Conservation (phyloP, 495 filamentous ascomycete genomes). For the Penicillium diatomitis region DNA sequence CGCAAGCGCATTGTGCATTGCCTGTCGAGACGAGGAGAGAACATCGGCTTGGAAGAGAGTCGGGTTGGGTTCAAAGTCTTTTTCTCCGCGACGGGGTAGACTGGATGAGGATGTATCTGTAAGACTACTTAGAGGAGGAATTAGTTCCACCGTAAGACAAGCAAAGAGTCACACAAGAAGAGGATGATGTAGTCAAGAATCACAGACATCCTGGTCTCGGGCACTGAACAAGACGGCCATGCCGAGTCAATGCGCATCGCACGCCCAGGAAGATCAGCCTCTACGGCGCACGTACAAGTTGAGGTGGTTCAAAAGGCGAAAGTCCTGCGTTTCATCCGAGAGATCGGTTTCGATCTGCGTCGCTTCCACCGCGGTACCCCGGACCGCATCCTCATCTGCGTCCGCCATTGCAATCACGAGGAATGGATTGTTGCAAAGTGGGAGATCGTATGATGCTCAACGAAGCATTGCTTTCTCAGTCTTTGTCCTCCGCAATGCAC, state of each 20-base stretch:
- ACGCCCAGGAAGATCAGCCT: neutral
- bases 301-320: slow-evolving; percentile 59
- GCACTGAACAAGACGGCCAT: too few species aligned
- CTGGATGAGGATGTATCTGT: slow-evolving; percentile 27
- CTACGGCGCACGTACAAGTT: slow-evolving; percentile 37
- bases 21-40: slow-evolving; percentile 70
- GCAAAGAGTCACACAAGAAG: too few species aligned
- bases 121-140: slow-evolving; percentile 10
- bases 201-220: neutral
- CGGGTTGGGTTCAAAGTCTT: slow-evolving; percentile 92
- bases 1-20: slow-evolving; percentile 82
- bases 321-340: slow-evolving; percentile 83
- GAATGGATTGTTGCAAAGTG: neutral
- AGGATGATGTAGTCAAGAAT: too few species aligned
- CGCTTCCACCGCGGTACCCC: slow-evolving; percentile 17
- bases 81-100: slow-evolving; percentile 76
- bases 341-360: slow-evolving; percentile 50
- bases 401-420: slow-evolving; percentile 33
- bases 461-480: too few species aligned
- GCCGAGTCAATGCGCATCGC: neutral
- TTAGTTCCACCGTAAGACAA: neutral
- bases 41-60: slow-evolving; percentile 68
- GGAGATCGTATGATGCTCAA: neutral
- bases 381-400: slow-evolving; percentile 38
- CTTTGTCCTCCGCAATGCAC: too few species aligned